phyloP scores from a whole-genome alignment of 768 basidiomycete species.

The Ramaria rubella region DNA sequence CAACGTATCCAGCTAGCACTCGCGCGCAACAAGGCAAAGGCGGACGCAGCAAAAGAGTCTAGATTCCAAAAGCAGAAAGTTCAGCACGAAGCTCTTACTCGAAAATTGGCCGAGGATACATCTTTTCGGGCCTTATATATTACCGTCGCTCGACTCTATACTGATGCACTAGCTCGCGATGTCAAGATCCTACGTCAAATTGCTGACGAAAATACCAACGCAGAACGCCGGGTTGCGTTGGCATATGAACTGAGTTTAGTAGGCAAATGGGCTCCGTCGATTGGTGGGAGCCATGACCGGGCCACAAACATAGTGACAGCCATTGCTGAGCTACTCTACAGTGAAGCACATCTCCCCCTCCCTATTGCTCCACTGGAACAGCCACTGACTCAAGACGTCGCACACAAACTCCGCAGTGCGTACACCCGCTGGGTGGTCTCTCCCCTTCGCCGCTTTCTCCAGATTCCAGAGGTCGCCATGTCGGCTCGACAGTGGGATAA shows the following conservation, averaged over 20 bases:
- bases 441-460: constrained; percentile 41
- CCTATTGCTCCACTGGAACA: constrained; percentile 17
- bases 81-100: constrained; percentile 8
- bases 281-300: constrained; percentile 52
- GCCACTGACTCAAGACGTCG: constrained; percentile 19
- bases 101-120: constrained; percentile 25
- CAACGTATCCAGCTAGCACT: too few species aligned
- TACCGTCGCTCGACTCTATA: constrained; percentile 54
- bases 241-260: constrained; percentile 47
- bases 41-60: constrained; percentile 1
- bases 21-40: not conserved
- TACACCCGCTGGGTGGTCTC: constrained; percentile 56
- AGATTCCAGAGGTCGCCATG: constrained; percentile 59
- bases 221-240: constrained; percentile 21
- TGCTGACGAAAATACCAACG: constrained; percentile 22
- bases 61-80: constrained; percentile 13
- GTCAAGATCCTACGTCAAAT: constrained; percentile 34
- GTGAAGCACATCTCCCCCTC: constrained; percentile 21
- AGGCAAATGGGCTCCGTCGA: constrained; percentile 67
- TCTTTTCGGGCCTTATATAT: constrained; percentile 60
- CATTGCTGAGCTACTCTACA: constrained; percentile 47
- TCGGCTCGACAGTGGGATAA: constrained; percentile 49
- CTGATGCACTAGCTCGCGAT: constrained; percentile 45
- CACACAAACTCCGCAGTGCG: constrained; percentile 45
- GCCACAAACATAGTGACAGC: constrained; percentile 61